phyloP scores from a whole-genome alignment of 768 basidiomycete species.

The Suillus cothurnatus region DNA sequence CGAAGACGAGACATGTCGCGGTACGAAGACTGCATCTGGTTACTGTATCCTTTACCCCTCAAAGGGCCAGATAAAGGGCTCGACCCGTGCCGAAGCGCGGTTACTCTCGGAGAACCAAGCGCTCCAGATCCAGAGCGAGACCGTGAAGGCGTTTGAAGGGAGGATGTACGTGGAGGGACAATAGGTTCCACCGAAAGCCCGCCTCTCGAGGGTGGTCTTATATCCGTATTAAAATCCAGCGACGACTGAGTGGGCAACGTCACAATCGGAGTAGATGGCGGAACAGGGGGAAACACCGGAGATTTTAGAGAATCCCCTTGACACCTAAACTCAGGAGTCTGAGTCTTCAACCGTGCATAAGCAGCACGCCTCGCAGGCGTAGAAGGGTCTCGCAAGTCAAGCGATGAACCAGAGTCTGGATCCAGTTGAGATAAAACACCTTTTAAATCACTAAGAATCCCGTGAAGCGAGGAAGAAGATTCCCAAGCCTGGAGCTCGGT shows the following conservation, averaged over 20 bases:
- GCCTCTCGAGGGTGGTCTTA: constrained; percentile 52
- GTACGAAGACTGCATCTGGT: constrained; percentile 39
- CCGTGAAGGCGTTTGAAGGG: constrained; percentile 33
- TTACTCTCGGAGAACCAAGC: constrained; percentile 34
- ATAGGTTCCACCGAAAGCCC: constrained; percentile 42
- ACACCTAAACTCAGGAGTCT: constrained; percentile 8
- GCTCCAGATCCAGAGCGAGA: constrained; percentile 33
- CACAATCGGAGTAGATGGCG: constrained; percentile 25
- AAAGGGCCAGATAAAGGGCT: constrained; percentile 50
- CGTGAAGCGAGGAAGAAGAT: constrained; percentile 48
- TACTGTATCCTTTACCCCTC: constrained; percentile 42
- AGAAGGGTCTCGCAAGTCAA: constrained; percentile 70
- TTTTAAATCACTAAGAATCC: constrained; percentile 72
- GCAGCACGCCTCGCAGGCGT: constrained; percentile 51
- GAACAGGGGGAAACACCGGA: constrained; percentile 19
- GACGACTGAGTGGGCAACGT: constrained; percentile 26
- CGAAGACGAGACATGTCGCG: constrained; percentile 50
- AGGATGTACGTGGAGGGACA: constrained; percentile 32
- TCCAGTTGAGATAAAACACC: constrained; percentile 72
- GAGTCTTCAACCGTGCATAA: constrained; percentile 38
- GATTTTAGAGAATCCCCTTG: constrained; percentile 19
- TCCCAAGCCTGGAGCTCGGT: constrained; percentile 42
- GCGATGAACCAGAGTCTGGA: constrained; percentile 47
- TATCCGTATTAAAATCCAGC: constrained; percentile 18
- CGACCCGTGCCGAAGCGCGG: constrained; percentile 38